These are phyloP conservation scores for Nicotiana benthamiana DNA, from an alignment of 257 asterid genomes.

Conservation along the genomic window DNA sequence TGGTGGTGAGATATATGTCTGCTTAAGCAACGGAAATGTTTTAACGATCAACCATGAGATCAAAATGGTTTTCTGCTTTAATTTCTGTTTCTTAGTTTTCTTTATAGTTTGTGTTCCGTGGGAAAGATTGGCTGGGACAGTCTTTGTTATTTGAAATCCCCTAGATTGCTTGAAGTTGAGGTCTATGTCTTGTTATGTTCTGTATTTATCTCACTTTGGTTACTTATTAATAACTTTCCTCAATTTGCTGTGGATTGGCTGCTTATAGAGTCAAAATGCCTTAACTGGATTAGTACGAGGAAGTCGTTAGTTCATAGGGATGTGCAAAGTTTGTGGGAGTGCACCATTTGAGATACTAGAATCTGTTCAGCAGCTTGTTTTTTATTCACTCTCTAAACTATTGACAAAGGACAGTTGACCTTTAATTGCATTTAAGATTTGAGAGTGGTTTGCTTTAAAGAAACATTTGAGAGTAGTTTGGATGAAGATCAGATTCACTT, in stretches of 20 bases:
- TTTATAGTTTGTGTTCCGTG: background rate
- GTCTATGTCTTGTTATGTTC: background rate
- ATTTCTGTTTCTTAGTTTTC: background rate
- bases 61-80: background rate
- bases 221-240: background rate
- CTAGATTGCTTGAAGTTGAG: background rate
- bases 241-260: slow-evolving; percentile 6
- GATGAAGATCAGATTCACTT: background rate
- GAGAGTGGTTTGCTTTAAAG: background rate
- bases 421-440: background rate
- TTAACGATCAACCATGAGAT: background rate
- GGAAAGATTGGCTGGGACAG: background rate
- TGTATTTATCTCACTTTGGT: background rate
- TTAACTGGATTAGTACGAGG: slow-evolving; percentile 19
- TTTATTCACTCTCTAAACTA: background rate
- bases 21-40: background rate
- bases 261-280: slow-evolving; percentile 6
- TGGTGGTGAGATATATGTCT: background rate
- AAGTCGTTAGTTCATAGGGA: slow-evolving; percentile 12
- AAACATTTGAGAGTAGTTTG: background rate
- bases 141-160: background rate
- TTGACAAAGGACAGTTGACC: background rate
- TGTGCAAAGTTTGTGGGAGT: slow-evolving; percentile 11
- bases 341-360: slow-evolving; percentile 6
- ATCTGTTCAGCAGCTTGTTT: slow-evolving; percentile 15